Evolutionary conservation across 2,329 filamentous ascomycete species (phyloP), one percentile per base, ranked within the genome.

Genomic region (Atkinsonella texensis): DNA sequence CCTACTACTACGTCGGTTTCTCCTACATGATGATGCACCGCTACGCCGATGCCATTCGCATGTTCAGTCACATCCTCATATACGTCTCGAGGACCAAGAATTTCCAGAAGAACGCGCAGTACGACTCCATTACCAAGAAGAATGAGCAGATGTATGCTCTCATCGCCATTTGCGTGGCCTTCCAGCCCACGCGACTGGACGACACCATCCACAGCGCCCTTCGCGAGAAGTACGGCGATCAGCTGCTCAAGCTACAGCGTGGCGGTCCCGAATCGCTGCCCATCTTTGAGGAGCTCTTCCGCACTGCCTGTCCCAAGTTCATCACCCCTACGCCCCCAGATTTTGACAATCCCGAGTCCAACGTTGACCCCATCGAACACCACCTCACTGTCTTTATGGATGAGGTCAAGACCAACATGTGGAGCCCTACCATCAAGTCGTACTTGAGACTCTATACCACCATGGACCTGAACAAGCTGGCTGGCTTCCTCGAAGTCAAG

Each of bases 1-100:
- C 93, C 59, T 98, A 97, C 82, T 98, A 98, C 83, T 97, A 97
- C 70, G 91, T 98, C 57, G 93, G 93, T 61, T 98, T 98, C 83
- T 95, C 89, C 61, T 98, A 98, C 85, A 97, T 98, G 91, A 98
- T 98, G 93, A 95, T 97, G 88, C 89, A 93, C 75, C 88, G 93
- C 68, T 98, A 98, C 70, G 88, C 89, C 72, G 93, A 98, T 72
- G 93, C 93, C 70, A 96, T 98, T 75, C 89, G 91, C 79, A 95
- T 96, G 85, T 98, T 98, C 83, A 95, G 88, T 79, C 93, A 98
- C 80, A 98, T 98, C 71, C 83, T 98, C 63, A 86, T 98, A 74
- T 98, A 97, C 74, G 90, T 98, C 60, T 95, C 89, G 61, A 81
- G 93, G 64, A 98, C 93, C 67, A 98, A 98, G 87, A 97, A 97